Percentiles rank a stretch among this genome's conserved stretches.
Conservation (phyloP, 1,139 yeast genomes). For the Meyerozyma guilliermondii region DNA sequence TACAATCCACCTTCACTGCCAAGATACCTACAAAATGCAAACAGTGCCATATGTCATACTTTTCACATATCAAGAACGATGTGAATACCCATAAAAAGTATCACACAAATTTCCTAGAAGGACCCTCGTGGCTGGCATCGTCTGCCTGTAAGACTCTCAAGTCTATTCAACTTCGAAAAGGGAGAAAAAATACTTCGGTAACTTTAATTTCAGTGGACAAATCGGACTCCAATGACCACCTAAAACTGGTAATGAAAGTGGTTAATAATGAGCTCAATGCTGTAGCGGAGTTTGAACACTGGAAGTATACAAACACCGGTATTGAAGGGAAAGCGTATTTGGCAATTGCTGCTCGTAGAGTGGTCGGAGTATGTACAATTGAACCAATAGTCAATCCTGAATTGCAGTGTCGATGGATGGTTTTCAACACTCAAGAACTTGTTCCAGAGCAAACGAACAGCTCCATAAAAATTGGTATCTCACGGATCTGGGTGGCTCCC, state of each 20-base stretch:
- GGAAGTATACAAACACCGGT: constrained; percentile 28
- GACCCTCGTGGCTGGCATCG: constrained; percentile 35
- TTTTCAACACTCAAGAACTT: constrained; percentile 25
- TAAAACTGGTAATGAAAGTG: constrained; percentile 28
- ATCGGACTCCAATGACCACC: constrained; percentile 3
- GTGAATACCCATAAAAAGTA: constrained; percentile 41
- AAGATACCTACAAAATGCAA: constrained; percentile 34
- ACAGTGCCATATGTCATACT: constrained; percentile 59
- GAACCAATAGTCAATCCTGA: constrained; percentile 23
- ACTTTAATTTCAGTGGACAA: neutral
- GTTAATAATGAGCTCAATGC: constrained; percentile 62
- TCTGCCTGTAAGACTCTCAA: constrained; percentile 1
- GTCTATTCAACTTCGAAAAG: neutral
- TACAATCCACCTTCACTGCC: neutral
- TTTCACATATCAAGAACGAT: constrained; percentile 41
- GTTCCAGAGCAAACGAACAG: constrained; percentile 32
- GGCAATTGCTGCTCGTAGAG: constrained; percentile 31
- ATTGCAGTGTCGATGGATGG: constrained; percentile 44
- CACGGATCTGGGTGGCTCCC: constrained; percentile 61
- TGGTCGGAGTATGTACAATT: constrained; percentile 51
- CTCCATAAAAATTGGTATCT: constrained; percentile 45
- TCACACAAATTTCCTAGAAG: constrained; percentile 44
- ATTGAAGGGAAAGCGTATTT: constrained; percentile 36
- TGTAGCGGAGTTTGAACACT: constrained; percentile 42
- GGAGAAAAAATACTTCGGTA: neutral